These are phyloP conservation scores for Lentinula novae-zelandiae DNA, from an alignment of 1,284 basidiomycete genomes.

Conservation along the genomic window DNA sequence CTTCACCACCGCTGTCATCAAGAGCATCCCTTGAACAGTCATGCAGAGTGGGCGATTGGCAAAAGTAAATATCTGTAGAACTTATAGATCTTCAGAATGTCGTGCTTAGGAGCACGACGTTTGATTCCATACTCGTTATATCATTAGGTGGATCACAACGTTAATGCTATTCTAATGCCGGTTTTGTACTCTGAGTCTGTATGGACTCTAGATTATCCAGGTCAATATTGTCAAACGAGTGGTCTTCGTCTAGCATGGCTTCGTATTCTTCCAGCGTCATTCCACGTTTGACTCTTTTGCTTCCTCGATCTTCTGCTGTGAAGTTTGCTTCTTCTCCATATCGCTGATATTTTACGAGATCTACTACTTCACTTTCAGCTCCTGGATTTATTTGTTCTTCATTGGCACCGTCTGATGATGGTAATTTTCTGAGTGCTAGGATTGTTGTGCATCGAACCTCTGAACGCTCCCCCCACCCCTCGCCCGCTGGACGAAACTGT, in stretches of 20 bases:
- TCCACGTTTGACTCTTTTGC: slow-evolving; percentile 34
- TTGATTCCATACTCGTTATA: neutral
- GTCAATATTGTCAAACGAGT: slow-evolving; percentile 40
- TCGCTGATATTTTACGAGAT: slow-evolving; percentile 21
- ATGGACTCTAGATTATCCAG: slow-evolving; percentile 23
- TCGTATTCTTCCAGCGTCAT: slow-evolving; percentile 51
- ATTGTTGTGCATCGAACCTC: slow-evolving; percentile 63
- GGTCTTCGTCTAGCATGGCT: slow-evolving; percentile 42
- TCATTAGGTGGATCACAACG: neutral
- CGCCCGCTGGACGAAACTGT: slow-evolving; percentile 68
- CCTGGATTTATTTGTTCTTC: slow-evolving; percentile 10
- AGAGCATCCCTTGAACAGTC: slow-evolving; percentile 42
- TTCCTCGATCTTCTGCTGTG: slow-evolving; percentile 24
- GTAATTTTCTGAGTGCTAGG: slow-evolving; percentile 46
- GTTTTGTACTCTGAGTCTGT: neutral
- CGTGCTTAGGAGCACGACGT: neutral
- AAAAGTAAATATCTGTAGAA: neutral
- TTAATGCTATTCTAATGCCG: neutral
- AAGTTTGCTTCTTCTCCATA: slow-evolving; percentile 4
- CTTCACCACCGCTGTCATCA: slow-evolving; percentile 88
- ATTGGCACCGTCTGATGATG: neutral
- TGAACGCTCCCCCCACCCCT: slow-evolving; percentile 73
- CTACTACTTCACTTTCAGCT: neutral
- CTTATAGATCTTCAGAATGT: neutral
- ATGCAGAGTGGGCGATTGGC: neutral